Conservation (phyloP, 2,329 filamentous ascomycete genomes). For the Rhynchosporium graminicola region DNA sequence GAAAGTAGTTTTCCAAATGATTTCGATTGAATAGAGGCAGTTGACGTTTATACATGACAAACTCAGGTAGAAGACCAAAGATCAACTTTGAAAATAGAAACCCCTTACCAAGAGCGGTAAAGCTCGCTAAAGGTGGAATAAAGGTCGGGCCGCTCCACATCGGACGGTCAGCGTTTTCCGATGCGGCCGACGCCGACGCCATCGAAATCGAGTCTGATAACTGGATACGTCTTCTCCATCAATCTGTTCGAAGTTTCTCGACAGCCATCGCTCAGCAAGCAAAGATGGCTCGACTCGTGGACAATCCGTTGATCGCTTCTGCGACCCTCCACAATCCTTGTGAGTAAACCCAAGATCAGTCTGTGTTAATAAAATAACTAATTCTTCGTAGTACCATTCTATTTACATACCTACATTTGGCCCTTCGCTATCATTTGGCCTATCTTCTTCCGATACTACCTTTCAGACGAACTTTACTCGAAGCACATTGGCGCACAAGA, state of each 20-base stretch:
- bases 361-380: conserved; percentile 4
- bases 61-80: no score
- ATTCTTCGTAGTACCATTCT: conserved; percentile 56
- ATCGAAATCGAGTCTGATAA: neutral
- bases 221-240: conserved; percentile 5
- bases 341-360: conserved; percentile 24
- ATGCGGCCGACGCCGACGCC: conserved; percentile 12
- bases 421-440: conserved; percentile 93
- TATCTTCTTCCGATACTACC: conserved; percentile 83
- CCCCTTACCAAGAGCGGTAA: no score
- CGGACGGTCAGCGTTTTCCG: neutral
- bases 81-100: no score
- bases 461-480: conserved; percentile 81
- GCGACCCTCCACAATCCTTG: conserved; percentile 84
- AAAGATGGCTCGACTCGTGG: conserved; percentile 77
- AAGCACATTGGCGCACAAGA: conserved; percentile 90
- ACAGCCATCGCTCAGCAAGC: conserved; percentile 24
- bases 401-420: conserved; percentile 88
- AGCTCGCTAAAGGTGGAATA: neutral
- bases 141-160: neutral
- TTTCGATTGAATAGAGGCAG: no score
- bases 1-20: no score
- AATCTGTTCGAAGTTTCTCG: neutral
- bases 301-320: conserved; percentile 84
- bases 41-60: neutral